Conservation (phyloP, 2,329 filamentous ascomycete species). For the Cercospora berteroae region DNA sequence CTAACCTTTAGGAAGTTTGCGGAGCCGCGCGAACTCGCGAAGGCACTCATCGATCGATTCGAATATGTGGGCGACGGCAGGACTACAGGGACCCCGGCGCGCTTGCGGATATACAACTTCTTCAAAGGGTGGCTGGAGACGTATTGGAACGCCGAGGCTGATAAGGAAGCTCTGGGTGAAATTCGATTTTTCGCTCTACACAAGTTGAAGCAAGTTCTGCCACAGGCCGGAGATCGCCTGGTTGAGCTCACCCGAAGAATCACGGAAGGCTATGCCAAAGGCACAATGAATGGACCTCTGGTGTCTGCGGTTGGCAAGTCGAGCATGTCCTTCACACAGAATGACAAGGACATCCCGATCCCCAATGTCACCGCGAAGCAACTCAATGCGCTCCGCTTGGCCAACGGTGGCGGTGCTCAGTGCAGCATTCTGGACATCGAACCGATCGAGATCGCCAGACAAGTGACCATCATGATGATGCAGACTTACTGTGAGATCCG, state of each 20-base stretch:
- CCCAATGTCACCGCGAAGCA: constrained; percentile 74
- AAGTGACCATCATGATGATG: constrained; percentile 90
- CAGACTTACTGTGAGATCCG: constrained; percentile 86
- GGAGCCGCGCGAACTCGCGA: constrained; percentile 72
- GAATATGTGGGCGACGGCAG: constrained; percentile 82
- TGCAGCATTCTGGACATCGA: constrained; percentile 88
- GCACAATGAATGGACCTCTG: constrained; percentile 43
- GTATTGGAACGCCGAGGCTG: constrained; percentile 83
- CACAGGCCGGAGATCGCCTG: constrained; percentile 76
- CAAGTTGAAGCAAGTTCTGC: constrained; percentile 66
- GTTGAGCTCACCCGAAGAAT: constrained; percentile 78
- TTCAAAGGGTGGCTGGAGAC: constrained; percentile 98
- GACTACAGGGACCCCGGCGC: constrained; percentile 73
- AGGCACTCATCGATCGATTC: constrained; percentile 84
- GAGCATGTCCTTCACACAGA: constrained; percentile 68
- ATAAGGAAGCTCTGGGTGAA: constrained; percentile 69
- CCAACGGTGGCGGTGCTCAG: constrained; percentile 67
- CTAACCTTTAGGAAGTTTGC: constrained; percentile 94
- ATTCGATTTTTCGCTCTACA: constrained; percentile 78
- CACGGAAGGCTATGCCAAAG: constrained; percentile 54
- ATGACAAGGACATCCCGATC: constrained; percentile 53
- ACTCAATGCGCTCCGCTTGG: constrained; percentile 66
- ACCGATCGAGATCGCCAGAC: constrained; percentile 82
- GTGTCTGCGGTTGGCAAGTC: constrained; percentile 90
- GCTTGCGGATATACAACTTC: constrained; percentile 88